phyloP scores from a whole-genome alignment of 2,329 filamentous ascomycete species.

The Penicillium sp. region DNA sequence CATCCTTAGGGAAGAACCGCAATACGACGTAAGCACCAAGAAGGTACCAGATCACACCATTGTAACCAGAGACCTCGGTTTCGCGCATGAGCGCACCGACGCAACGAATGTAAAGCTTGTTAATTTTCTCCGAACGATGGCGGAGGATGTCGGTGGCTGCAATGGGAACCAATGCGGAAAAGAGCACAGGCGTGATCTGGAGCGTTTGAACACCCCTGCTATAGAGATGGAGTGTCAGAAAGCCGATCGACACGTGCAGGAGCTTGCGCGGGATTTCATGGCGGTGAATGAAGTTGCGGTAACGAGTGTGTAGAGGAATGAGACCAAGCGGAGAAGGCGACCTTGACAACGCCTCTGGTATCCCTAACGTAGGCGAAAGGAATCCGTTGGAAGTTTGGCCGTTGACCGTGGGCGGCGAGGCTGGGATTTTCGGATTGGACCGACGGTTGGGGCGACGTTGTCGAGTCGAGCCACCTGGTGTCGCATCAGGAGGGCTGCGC shows the following conservation, averaged over 20 bases:
- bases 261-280: slow-evolving; percentile 94
- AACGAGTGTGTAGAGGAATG: slow-evolving; percentile 92
- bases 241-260: slow-evolving; percentile 94
- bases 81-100: slow-evolving; percentile 95
- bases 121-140: slow-evolving; percentile 76
- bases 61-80: slow-evolving; percentile 89
- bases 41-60: slow-evolving; percentile 95
- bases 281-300: slow-evolving; percentile 87
- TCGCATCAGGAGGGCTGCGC: slow-evolving; percentile 25
- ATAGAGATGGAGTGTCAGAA: slow-evolving; percentile 86
- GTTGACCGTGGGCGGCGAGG: slow-evolving; percentile 40
- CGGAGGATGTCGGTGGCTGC: slow-evolving; percentile 76
- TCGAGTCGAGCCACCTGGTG: slow-evolving; percentile 47
- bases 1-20: slow-evolving; percentile 85
- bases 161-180: slow-evolving; percentile 78
- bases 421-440: slow-evolving; percentile 41
- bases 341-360: slow-evolving; percentile 74
- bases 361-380: slow-evolving; percentile 45
- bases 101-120: slow-evolving; percentile 78
- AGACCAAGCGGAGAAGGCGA: slow-evolving; percentile 89
- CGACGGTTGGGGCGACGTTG: slow-evolving; percentile 42
- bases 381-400: slow-evolving; percentile 40
- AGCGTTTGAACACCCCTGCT: slow-evolving; percentile 70
- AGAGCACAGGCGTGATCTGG: slow-evolving; percentile 78
- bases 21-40: slow-evolving; percentile 85